Percentiles rank a stretch among this genome's conserved stretches.
These are phyloP conservation scores for Gonapodya prolifera DNA, from an alignment of 192 early-diverging fungal genomes.

Conservation along the genomic window DNA sequence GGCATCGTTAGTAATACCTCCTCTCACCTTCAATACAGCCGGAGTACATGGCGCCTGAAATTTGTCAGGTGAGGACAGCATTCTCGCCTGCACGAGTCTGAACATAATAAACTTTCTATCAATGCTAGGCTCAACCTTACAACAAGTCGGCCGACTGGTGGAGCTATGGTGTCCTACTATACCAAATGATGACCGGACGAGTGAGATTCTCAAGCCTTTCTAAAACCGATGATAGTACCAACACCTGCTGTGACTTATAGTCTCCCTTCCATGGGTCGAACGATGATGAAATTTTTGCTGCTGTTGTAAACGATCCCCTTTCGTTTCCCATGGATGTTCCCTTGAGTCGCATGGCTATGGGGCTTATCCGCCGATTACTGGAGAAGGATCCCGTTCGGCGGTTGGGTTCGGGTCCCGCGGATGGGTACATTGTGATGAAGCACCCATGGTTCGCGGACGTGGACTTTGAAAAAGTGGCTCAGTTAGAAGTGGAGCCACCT, in stretches of 20 bases:
- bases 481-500: slow-evolving; percentile 7
- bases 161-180: slow-evolving; percentile 4
- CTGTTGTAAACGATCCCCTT: not conserved
- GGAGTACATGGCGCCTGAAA: not conserved
- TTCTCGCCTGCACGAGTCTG: too few relatives aligned
- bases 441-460: slow-evolving; percentile 10
- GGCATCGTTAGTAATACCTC: not conserved
- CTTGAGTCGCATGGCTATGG: not conserved
- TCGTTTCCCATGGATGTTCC: not conserved
- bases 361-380: not conserved
- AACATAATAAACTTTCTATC: too few relatives aligned
- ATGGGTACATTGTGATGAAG: not conserved
- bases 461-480: slow-evolving; percentile 2
- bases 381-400: not conserved
- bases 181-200: slow-evolving; percentile 7
- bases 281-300: not conserved
- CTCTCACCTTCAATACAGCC: not conserved
- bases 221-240: not conserved
- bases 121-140: not conserved
- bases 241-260: not conserved
- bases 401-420: not conserved
- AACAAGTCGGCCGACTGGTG: slow-evolving; percentile 8
- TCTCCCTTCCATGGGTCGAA: not conserved
- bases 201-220: not conserved
- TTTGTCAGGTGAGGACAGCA: not conserved